phyloP scores from a whole-genome alignment of 1,139 yeast genomes.

The Saccharomyces hybrid region DNA sequence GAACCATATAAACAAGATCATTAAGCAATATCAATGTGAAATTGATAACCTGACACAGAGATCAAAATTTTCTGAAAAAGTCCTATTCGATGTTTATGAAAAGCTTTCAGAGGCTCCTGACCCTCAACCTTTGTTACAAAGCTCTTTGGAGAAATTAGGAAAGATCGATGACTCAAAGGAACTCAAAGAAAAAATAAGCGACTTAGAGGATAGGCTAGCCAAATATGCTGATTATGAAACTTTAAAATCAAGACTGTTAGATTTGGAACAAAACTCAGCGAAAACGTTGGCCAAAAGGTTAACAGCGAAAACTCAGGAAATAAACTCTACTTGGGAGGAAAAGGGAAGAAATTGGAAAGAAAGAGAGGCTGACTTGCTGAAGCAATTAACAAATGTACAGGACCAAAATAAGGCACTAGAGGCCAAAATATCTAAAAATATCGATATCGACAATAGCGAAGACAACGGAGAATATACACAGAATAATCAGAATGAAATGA shows the following conservation, averaged over 20 bases:
- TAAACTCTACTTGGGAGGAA: slow-evolving; percentile 51
- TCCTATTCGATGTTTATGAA: slow-evolving; percentile 68
- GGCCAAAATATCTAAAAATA: slow-evolving; percentile 47
- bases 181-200: slow-evolving; percentile 47
- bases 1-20: slow-evolving; percentile 51
- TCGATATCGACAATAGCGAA: slow-evolving; percentile 30
- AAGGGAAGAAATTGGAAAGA: slow-evolving; percentile 54
- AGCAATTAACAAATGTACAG: slow-evolving; percentile 42
- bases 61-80: slow-evolving; percentile 64
- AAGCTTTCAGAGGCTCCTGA: slow-evolving; percentile 86
- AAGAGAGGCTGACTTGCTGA: slow-evolving; percentile 41
- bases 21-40: slow-evolving; percentile 81
- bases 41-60: slow-evolving; percentile 76
- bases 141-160: slow-evolving; percentile 60
- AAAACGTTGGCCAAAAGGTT: slow-evolving; percentile 41
- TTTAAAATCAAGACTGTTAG: slow-evolving; percentile 52
- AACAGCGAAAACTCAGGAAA: slow-evolving; percentile 55
- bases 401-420: slow-evolving; percentile 43
- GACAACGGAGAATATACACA: slow-evolving; percentile 16
- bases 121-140: slow-evolving; percentile 74
- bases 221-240: slow-evolving; percentile 73
- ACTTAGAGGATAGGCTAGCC: slow-evolving; percentile 53
- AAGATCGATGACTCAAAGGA: slow-evolving; percentile 48
- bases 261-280: slow-evolving; percentile 52
- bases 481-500: slow-evolving; percentile 38